Evolutionary conservation across 768 basidiomycete species (phyloP), one percentile per base, ranked within the genome.

Genomic region (Crepidotus variabilis): DNA sequence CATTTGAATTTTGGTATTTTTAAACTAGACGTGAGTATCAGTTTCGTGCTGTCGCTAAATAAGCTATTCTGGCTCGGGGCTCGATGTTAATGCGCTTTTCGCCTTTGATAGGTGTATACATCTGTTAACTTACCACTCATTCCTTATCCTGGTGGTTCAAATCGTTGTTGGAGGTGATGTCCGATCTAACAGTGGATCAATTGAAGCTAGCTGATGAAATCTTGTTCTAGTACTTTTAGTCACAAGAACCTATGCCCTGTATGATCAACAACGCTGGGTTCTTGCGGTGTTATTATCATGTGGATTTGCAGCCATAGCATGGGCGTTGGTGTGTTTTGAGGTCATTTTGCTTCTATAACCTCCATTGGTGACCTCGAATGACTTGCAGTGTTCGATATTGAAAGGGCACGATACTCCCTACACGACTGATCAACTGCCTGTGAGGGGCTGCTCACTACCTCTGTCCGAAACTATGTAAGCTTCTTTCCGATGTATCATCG

Each of bases 221-320:
- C n/a, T n/a, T n/a, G n/a, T n/a, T n/a, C n/a, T n/a, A 76, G 75
- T 69, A 13, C 64, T 77, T 24, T 68, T 76, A 9, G 71, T 75
- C 18, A 67, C 74, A 59, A 60, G 78, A 18, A 75, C 74, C 4
- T 72, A 75, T 54, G 78, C 77, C 21, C 66, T 79, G 0, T 79
- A 77, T 52, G 68, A 63, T 6, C 69, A 70, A 6, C 69, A 49
- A 47, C 59, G 61, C 6, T 51, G 51, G 18, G 59, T 75, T 9
- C 68, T 78, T 1, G 36, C 61, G 0, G 54, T 71, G 16, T 60
- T 72, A 9, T 56, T 65, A 28, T 34, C 57, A 33, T 58, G 69
- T 2, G 70, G 66, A 0, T 50, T 69, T 20, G 62, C 59, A 5
- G 70, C 67, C 9, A 63, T 74, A 39, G 56, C 35, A 5, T 65